Percentiles rank a stretch among this genome's conserved stretches.
Evolutionary conservation across 768 basidiomycete genomes (phyloP).

Genomic region (Nidularia pulvinata): DNA sequence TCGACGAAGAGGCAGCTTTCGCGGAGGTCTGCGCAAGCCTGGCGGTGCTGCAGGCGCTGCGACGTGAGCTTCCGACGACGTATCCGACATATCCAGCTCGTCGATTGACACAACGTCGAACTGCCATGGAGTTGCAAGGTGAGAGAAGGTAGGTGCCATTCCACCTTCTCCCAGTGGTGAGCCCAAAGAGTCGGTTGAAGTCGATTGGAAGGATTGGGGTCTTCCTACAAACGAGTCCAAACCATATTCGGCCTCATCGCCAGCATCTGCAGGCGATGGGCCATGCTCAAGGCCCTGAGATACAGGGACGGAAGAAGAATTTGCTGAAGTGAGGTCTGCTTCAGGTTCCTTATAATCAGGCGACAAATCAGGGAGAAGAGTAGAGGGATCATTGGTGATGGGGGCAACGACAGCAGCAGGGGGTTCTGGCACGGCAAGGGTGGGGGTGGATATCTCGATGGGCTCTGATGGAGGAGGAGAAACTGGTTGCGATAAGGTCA

Average conservation of each 20-base stretch:
- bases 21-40: constrained; percentile 52
- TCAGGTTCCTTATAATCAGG: background rate
- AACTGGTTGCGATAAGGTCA: constrained; percentile 6
- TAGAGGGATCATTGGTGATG: too few relatives aligned
- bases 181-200: constrained; percentile 55
- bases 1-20: constrained; percentile 70
- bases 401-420: background rate
- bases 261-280: background rate
- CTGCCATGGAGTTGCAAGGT: constrained; percentile 46
- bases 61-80: constrained; percentile 54
- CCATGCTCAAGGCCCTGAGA: background rate
- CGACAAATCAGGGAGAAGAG: background rate
- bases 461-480: background rate
- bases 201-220: constrained; percentile 36
- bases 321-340: background rate
- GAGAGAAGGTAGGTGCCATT: constrained; percentile 33
- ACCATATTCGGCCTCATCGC: background rate
- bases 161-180: constrained; percentile 29
- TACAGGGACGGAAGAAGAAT: background rate
- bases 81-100: constrained; percentile 80
- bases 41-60: constrained; percentile 39
- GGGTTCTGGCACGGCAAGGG: background rate
- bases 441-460: background rate
- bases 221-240: constrained; percentile 9
- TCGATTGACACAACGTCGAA: constrained; percentile 80